A percentile compares a stretch with the other conserved stretches of the same genome.
Evolutionary conservation across 441 rosid genomes (phyloP).

Genomic region (Viola pubescens): DNA sequence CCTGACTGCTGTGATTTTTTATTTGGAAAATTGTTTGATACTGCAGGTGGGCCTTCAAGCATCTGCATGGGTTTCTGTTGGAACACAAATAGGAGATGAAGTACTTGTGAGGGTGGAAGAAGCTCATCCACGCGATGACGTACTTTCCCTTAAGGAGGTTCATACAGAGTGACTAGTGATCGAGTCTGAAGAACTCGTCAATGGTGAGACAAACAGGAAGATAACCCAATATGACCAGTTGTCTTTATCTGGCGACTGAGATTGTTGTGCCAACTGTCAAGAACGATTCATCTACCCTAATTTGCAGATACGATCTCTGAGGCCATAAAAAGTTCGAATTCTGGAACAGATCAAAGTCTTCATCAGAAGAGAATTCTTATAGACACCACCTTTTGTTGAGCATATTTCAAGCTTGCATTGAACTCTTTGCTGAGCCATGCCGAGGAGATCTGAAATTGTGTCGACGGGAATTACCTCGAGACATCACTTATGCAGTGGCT

Average conservation of each 20-base stretch:
- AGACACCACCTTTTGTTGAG: background rate
- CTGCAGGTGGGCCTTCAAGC: conserved; percentile 81
- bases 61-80: conserved; percentile 71
- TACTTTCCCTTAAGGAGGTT: conserved; percentile 59
- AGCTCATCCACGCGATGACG: conserved; percentile 77
- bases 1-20: background rate
- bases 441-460: too few relatives aligned
- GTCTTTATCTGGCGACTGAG: background rate
- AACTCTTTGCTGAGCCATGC: too few relatives aligned
- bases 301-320: background rate
- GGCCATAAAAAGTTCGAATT: background rate
- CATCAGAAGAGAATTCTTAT: background rate
- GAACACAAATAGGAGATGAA: conserved; percentile 76
- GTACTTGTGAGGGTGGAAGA: conserved; percentile 68
- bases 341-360: background rate
- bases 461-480: too few relatives aligned
- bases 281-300: background rate
- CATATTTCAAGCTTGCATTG: background rate
- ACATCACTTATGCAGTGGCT: too few relatives aligned
- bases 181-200: too few relatives aligned
- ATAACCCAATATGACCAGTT: background rate
- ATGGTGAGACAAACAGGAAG: too few relatives aligned
- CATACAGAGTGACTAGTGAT: too few relatives aligned
- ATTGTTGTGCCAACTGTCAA: background rate
- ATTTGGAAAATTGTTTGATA: conserved; percentile 1